phyloP scores from a whole-genome alignment of 2,329 filamentous ascomycete species.

The Xylariomycetidae sp. region DNA sequence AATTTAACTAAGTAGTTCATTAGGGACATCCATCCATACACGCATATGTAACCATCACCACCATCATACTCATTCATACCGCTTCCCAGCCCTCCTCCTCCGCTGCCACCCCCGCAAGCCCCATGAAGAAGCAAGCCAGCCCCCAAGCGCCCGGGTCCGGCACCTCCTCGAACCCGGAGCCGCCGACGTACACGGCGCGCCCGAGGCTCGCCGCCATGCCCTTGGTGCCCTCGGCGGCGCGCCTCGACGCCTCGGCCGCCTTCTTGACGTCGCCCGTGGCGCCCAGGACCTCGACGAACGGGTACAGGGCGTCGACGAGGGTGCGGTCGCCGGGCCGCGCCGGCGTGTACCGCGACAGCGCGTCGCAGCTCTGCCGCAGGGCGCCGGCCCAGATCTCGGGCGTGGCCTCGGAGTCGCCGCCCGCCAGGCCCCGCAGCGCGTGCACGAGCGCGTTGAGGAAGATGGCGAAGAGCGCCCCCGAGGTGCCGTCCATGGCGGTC shows the following conservation, averaged over 20 bases:
- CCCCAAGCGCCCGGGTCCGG: slow-evolving; percentile 67
- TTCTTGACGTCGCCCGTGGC: slow-evolving; percentile 61
- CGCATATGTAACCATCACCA: too few species aligned
- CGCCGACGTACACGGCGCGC: slow-evolving; percentile 76
- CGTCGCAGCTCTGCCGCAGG: slow-evolving; percentile 64
- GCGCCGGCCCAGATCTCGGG: slow-evolving; percentile 55
- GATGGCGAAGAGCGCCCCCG: slow-evolving; percentile 65
- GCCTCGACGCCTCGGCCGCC: slow-evolving; percentile 70
- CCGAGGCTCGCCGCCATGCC: slow-evolving; percentile 89
- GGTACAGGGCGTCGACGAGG: slow-evolving; percentile 81
- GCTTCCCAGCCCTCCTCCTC: slow-evolving; percentile 34
- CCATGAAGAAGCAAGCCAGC: slow-evolving; percentile 74
- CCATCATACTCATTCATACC: slow-evolving; percentile 18
- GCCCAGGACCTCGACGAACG: slow-evolving; percentile 72
- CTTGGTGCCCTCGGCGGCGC: slow-evolving; percentile 79
- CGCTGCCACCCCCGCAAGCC: slow-evolving; percentile 58
- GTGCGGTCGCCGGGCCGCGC: slow-evolving; percentile 87
- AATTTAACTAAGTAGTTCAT: too few species aligned
- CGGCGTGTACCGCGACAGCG: slow-evolving; percentile 79
- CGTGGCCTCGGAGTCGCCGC: slow-evolving; percentile 35
- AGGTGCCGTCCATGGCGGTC: slow-evolving; percentile 57
- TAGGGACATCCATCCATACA: too few species aligned
- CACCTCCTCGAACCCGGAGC: slow-evolving; percentile 64
- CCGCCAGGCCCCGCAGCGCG: slow-evolving; percentile 42
- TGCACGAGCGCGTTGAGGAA: slow-evolving; percentile 83